A percentile compares a stretch with the other conserved stretches of the same genome.
These are phyloP conservation scores for Labyrinthula sp. DNA, from an alignment of 352 stramenopile species.

Conservation along the genomic window DNA sequence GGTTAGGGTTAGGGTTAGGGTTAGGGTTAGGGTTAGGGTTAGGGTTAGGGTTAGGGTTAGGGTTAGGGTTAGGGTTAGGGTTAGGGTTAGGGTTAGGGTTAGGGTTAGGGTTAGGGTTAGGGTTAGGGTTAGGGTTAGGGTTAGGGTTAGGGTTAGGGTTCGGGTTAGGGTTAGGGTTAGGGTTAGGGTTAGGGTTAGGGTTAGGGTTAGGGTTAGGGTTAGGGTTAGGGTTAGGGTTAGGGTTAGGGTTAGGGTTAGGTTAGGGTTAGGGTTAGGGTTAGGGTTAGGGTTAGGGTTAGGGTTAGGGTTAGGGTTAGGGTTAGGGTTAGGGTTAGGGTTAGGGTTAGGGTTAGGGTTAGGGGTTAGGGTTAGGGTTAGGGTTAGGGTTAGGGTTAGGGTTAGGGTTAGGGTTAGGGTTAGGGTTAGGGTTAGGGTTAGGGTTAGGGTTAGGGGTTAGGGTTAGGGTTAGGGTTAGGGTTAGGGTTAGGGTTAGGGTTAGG, in stretches of 20 bases:
- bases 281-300: conserved; percentile 4
- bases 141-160: neutral
- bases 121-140: neutral
- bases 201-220: conserved; percentile 4
- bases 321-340: conserved; percentile 5
- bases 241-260: conserved; percentile 6
- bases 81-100: conserved; percentile 5
- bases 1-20: conserved; percentile 4
- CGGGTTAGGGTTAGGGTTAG: neutral
- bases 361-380: conserved; percentile 1
- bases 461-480: conserved; percentile 5
- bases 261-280: conserved; percentile 11
- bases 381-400: conserved; percentile 5
- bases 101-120: conserved; percentile 7
- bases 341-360: conserved; percentile 4
- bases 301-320: conserved; percentile 4
- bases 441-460: conserved; percentile 4
- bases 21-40: conserved; percentile 4
- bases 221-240: conserved; percentile 4
- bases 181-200: neutral
- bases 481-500: too few relatives aligned
- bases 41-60: conserved; percentile 12
- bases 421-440: conserved; percentile 4
- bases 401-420: conserved; percentile 4
- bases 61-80: conserved; percentile 1